Percentiles rank a stretch among this genome's conserved stretches.
phyloP scores from a whole-genome alignment of 768 basidiomycete species.

The Panaeolus papilionaceus region DNA sequence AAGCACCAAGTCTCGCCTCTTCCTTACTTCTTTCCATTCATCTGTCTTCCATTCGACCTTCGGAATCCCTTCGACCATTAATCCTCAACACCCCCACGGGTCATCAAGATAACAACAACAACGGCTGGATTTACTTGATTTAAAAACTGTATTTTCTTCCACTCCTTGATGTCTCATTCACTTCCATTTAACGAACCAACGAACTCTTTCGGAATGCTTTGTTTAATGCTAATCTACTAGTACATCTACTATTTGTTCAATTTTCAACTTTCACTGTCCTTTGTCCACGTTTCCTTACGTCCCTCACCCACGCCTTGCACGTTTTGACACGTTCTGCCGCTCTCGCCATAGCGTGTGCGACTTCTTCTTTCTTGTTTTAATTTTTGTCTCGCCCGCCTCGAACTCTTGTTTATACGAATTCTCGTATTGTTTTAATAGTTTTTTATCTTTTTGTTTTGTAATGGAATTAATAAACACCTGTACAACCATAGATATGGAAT shows the following conservation, averaged over 20 bases:
- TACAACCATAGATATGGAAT: neutral
- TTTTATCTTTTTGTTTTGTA: neutral
- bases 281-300: neutral
- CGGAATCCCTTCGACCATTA: neutral
- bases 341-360: neutral
- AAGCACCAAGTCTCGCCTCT: no score
- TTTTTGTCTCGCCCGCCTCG: slow-evolving; percentile 1
- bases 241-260: neutral
- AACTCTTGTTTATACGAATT: neutral
- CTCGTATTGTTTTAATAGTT: neutral
- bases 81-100: neutral
- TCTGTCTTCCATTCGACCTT: neutral
- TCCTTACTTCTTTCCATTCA: neutral
- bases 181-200: neutral
- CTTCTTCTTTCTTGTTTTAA: neutral
- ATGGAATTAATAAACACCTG: neutral
- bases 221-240: slow-evolving; percentile 2
- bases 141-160: neutral
- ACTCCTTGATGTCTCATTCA: neutral
- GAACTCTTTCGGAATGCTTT: neutral
- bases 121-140: slow-evolving; percentile 2
- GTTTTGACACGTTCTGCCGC: neutral
- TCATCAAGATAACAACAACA: neutral
- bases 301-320: neutral
- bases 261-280: neutral